Base-by-base conservation (phyloP, 2,329 filamentous ascomycete species). In the Alternaria conjuncta region DNA sequence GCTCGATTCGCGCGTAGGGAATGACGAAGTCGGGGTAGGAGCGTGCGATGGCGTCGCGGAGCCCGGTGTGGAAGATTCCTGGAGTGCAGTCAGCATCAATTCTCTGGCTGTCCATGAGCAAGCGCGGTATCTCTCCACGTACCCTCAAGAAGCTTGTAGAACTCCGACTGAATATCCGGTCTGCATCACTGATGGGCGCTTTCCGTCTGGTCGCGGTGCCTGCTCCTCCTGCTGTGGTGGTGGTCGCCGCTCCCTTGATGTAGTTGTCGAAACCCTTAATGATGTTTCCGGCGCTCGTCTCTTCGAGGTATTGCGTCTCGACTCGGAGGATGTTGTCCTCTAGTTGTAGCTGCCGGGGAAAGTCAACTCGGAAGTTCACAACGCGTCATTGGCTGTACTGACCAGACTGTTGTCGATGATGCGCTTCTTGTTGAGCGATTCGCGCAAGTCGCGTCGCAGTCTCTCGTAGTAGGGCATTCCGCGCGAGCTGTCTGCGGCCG, bases 201-300 rank as follows among this genome's bases (percentile, higher is more conserved):
- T 83, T 85, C 78, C 91, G 88, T 74, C 89, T 87, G 75, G 91
- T 79, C 63, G 70, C 75, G 36, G 75, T 80, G 60, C 76, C 80
- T 49, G 72, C 71, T 26, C 80, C 81, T 57, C 77, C 73, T 6
- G 79, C 76, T 4, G 82, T 85, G 69, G 88, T 85, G 11, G 89
- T 86, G 2, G 86, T 84, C n/a, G 88, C 87, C 9, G 88, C 75
- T 58, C 93, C 94, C 81, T 99, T 99, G 84, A 97, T 96, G 83
- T 98, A 99, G 78, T 94, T 96, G 80, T 99, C 96, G 80, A 99
- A 99, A 21, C 96, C 96, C 53, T 92, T 94, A 79, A 99, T 95
- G 77, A 99, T 98, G 83, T 99, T 99, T 47, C 96, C 96, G 20
- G 88, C 87, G 72, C 86, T 89, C 13, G 90, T 90, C 74, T 93